Percentiles rank a stretch among this genome's conserved stretches.
phyloP scores from a whole-genome alignment of 2,329 filamentous ascomycete species.

The Aspergillus sp. region DNA sequence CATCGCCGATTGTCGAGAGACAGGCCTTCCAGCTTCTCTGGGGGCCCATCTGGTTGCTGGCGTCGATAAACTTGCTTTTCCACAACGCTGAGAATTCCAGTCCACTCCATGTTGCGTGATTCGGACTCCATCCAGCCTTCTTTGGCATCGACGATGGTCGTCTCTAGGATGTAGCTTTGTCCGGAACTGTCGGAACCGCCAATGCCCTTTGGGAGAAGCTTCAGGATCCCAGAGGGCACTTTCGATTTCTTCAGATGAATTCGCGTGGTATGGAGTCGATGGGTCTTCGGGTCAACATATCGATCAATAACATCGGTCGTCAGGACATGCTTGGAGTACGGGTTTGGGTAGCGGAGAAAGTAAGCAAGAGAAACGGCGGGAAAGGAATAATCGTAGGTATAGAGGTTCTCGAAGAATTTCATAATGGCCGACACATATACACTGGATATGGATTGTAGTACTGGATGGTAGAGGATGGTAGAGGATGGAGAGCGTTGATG shows the following conservation, averaged over 20 bases:
- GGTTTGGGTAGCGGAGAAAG: conserved; percentile 68
- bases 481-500: conserved; percentile 3
- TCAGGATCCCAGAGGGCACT: conserved; percentile 60
- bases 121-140: conserved; percentile 68
- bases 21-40: conserved; percentile 26
- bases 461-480: conserved; percentile 1
- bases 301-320: conserved; percentile 67
- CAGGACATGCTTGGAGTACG: conserved; percentile 64
- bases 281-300: conserved; percentile 58
- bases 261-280: conserved; percentile 61
- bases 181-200: conserved; percentile 58
- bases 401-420: conserved; percentile 56
- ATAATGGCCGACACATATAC: conserved; percentile 38
- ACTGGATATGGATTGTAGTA: not conserved
- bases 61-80: conserved; percentile 60
- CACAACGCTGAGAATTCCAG: conserved; percentile 62
- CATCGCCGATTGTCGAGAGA: conserved; percentile 38
- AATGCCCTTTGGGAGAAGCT: conserved; percentile 60
- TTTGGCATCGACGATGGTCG: conserved; percentile 59
- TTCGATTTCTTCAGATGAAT: conserved; percentile 65
- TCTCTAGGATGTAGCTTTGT: conserved; percentile 64
- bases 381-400: conserved; percentile 65
- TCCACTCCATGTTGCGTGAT: conserved; percentile 65
- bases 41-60: conserved; percentile 30
- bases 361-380: conserved; percentile 66